Base-by-base conservation (phyloP, 2,329 filamentous ascomycete genomes). In the Fusarium sp. region DNA sequence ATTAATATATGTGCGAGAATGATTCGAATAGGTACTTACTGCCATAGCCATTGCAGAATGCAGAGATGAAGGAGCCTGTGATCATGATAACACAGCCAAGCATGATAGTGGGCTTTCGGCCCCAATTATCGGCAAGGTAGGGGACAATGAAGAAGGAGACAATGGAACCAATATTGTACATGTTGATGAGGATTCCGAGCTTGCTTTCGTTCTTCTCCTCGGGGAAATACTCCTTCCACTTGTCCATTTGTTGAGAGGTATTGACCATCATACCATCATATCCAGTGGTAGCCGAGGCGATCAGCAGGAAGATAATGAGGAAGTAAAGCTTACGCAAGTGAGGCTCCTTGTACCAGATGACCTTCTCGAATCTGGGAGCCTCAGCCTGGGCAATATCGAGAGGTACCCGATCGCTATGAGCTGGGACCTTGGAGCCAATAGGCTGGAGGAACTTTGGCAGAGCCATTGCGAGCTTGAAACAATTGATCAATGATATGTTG, bases 221-320 rank as follows among this genome's bases (percentile, higher is more conserved):
- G 38, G 83, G 82, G 80, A 90, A 90, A 81, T 85, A 88, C 6
- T 77, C 72, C 72, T 86, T 84, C 87, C 88, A 90, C 24, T 80
- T 80, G 67, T 87, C 82, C 76, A 90, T 88, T 79, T 89, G 86
- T 82, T 90, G 88, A 7, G 87, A 88, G 15, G 87, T 89, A 80
- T 90, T 90, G 78, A 89, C 83, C 68, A 89, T 82, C 85, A 88
- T 87, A 62, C 89, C 88, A 81, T 91, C 89, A 77, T 90, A 91
- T 60, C 89, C 89, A 13, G 88, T 90, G 36, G 89, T 90, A 48
- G 89, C 89, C 36, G 89, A 90, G 18, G 88, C 89, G 64, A 91
- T 82, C 79, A 89, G 88, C 65, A 91, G 83, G 66, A 90, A 85
- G 26, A 85, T 80, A 66, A 83, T 84, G 78, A 86, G 85, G 57